phyloP scores from a whole-genome alignment of 768 basidiomycete species.

The Agrocybe praecox region DNA sequence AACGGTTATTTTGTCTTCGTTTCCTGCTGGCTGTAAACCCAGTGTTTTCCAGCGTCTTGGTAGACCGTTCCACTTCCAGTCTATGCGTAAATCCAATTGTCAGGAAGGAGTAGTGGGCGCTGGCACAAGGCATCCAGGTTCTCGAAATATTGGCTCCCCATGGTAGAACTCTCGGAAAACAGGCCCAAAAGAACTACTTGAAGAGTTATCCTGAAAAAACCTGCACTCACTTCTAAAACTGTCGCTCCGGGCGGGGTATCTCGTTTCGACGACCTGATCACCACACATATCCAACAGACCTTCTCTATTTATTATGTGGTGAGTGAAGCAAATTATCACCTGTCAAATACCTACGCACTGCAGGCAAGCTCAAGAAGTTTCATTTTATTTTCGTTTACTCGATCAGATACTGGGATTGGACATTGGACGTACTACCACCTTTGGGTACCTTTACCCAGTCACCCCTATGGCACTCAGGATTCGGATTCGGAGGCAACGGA shows the following conservation, averaged over 20 bases:
- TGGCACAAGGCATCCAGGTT: background rate
- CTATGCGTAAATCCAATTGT: constrained; percentile 2
- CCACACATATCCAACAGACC: constrained; percentile 24
- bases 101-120: constrained; percentile 14
- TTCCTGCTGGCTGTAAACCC: no score
- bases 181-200: constrained; percentile 16
- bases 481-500: constrained; percentile 17
- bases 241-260: constrained; percentile 20
- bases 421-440: constrained; percentile 12
- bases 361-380: background rate
- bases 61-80: no score
- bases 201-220: constrained; percentile 19
- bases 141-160: background rate
- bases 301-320: constrained; percentile 24
- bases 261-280: constrained; percentile 28
- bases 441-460: constrained; percentile 4
- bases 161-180: constrained; percentile 14
- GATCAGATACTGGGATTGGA: constrained; percentile 18
- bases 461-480: constrained; percentile 3
- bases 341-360: background rate
- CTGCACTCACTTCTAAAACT: constrained; percentile 16
- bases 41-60: no score
- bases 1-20: no score
- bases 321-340: constrained; percentile 18
- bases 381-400: background rate